Evolutionary conservation across 345 rosid species (phyloP).

Genomic region (Hibiscus tridactylites): DNA sequence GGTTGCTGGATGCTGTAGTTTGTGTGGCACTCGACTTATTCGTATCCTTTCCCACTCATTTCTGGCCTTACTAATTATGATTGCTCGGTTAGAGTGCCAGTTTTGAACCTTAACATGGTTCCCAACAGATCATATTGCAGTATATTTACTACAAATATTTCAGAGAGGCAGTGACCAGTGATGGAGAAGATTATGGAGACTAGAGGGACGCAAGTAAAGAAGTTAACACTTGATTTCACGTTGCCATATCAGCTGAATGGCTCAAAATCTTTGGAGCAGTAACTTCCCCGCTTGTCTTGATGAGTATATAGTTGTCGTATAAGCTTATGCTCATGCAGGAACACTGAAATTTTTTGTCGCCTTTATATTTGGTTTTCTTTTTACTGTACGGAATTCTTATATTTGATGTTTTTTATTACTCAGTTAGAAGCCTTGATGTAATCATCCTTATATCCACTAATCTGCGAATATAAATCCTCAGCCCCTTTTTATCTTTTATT

Average conservation of each 20-base stretch:
- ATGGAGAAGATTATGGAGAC: conserved; percentile 29
- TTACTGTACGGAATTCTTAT: no score
- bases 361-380: no score
- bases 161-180: conserved; percentile 7
- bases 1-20: conserved; percentile 86
- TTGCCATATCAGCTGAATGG: neutral
- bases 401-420: no score
- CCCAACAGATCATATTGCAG: conserved; percentile 71
- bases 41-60: conserved; percentile 54
- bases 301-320: neutral
- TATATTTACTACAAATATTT: conserved; percentile 65
- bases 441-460: neutral
- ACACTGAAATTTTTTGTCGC: neutral
- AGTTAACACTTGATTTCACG: conserved; percentile 6
- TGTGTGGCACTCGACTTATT: conserved; percentile 81
- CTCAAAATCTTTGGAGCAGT: neutral
- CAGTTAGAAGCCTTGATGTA: neutral
- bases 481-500: no score
- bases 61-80: neutral
- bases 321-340: neutral
- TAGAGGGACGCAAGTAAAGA: conserved; percentile 39
- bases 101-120: conserved; percentile 23
- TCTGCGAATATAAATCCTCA: neutral
- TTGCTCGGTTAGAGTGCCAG: neutral
- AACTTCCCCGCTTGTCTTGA: neutral